These are phyloP conservation scores for Effrenium voratum DNA, from an alignment of 73 alveolate species.

Conservation along the genomic window DNA sequence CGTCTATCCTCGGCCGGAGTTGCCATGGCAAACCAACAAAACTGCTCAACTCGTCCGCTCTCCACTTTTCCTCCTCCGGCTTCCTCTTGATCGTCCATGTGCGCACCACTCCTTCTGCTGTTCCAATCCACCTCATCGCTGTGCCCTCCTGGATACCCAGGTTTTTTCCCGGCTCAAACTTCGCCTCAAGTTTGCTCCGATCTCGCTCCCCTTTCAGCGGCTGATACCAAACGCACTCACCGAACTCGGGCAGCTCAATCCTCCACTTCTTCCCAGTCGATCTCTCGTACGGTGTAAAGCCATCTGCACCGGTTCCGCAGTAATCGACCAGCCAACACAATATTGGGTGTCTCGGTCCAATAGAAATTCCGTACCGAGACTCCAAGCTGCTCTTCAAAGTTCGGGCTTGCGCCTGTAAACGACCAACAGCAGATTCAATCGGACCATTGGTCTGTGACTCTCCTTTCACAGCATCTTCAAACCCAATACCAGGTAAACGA, in stretches of 20 bases:
- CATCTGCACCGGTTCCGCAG: slow-evolving; percentile 30
- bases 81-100: neutral
- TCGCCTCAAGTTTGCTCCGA: neutral
- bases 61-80: neutral
- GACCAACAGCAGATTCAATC: neutral
- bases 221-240: neutral
- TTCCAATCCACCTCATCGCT: slow-evolving; percentile 19
- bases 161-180: neutral
- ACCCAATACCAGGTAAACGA: neutral
- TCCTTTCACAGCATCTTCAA: slow-evolving; percentile 2
- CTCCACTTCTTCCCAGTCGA: neutral
- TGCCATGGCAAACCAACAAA: slow-evolving; percentile 23
- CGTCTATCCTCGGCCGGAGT: neutral
- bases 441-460: neutral
- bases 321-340: slow-evolving; percentile 23
- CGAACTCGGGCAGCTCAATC: slow-evolving; percentile 1
- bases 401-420: neutral
- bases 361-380: neutral
- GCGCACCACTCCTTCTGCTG: neutral
- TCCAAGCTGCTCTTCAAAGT: neutral
- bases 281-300: slow-evolving; percentile 19
- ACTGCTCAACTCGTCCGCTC: neutral
- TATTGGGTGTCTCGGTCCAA: slow-evolving; percentile 6
- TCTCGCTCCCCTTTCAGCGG: slow-evolving; percentile 13
- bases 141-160: neutral